These are phyloP conservation scores for Carex littledalei DNA, from an alignment of 176 grass and related monocot genomes.

Conservation along the genomic window DNA sequence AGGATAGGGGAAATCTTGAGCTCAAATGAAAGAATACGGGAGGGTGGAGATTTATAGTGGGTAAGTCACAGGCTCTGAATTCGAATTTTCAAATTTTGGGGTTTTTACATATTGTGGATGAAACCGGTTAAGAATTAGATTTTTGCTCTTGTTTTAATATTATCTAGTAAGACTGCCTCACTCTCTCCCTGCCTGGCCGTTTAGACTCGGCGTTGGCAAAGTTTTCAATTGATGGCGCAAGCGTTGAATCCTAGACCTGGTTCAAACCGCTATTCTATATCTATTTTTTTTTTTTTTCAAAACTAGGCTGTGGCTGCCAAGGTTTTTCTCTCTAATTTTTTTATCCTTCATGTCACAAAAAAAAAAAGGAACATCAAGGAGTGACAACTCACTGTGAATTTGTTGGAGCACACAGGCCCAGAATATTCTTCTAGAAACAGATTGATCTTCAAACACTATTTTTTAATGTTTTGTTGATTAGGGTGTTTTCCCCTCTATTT, in stretches of 20 bases:
- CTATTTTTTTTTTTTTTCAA: no score
- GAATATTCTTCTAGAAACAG: background rate
- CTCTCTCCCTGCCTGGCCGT: background rate
- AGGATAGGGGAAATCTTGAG: background rate
- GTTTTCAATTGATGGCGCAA: background rate
- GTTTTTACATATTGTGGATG: background rate
- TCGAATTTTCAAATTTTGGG: slow-evolving; percentile 8
- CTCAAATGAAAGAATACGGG: background rate
- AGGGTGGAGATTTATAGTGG: background rate
- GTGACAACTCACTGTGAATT: background rate
- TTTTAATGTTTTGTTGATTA: background rate
- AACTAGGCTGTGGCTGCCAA: no score
- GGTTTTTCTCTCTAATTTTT: no score
- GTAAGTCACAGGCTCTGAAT: background rate
- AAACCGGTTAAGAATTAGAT: background rate
- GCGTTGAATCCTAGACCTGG: background rate
- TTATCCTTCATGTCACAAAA: no score
- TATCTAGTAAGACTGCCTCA: background rate
- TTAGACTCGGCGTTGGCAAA: background rate
- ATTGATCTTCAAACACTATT: background rate
- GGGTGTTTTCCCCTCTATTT: no score
- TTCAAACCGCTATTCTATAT: background rate
- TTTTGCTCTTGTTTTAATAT: background rate
- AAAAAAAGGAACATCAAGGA: no score
- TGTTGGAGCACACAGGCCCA: background rate